Base-by-base conservation (phyloP, 2,329 filamentous ascomycete genomes). In the Pyrenophora teres region DNA sequence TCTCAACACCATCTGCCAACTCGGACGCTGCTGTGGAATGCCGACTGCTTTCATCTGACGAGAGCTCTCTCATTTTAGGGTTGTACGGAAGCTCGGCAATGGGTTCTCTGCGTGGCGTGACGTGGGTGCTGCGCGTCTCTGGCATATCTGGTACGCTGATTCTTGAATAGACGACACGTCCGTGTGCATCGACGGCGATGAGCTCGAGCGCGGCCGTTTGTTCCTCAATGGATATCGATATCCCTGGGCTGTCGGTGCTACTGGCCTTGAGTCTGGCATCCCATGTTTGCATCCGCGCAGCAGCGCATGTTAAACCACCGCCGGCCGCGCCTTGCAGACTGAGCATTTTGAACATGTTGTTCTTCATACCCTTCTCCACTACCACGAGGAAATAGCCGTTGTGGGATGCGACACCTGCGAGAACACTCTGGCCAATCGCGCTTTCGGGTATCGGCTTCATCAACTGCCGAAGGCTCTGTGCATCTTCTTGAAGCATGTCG, bases 331-430 rank as follows among this genome's bases (percentile, higher is more conserved):
- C 55, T 33, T 52, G 54, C 2, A 63, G 10, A 4, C 52, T 49
- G n/a, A 64, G 16, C 3, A 64, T 33, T 18, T 49, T 54, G 40
- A 66, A 51, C 6, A 16, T 43, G 32, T 44, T 23, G n/a, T 27
- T 33, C 7, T 43, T 40, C 4, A 19, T 30, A 3, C 40, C 49
- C 27, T 48, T 53, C 32, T 64, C 61, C 4, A 64, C 40, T 5
- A 54, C 45, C 15, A 63, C 48, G 15, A 60, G 18, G 23, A 60
- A 64, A 12, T 33, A 51, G 10, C 63, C 63, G 21, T 59, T 64
- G 8, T 40, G 32, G 2, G 57, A 56, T 31, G 44, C 56, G 7
- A 50, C 25, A 3, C 58, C 63, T 13, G 45, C 44, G n/a, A 59
- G 40, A 9, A 60, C 42, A 18, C 57, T 49, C 27, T 56, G 31